A percentile compares a stretch with the other conserved stretches of the same genome.
phyloP scores from a whole-genome alignment of 192 early-diverging fungal species.

The Backusella tarrabulga region DNA sequence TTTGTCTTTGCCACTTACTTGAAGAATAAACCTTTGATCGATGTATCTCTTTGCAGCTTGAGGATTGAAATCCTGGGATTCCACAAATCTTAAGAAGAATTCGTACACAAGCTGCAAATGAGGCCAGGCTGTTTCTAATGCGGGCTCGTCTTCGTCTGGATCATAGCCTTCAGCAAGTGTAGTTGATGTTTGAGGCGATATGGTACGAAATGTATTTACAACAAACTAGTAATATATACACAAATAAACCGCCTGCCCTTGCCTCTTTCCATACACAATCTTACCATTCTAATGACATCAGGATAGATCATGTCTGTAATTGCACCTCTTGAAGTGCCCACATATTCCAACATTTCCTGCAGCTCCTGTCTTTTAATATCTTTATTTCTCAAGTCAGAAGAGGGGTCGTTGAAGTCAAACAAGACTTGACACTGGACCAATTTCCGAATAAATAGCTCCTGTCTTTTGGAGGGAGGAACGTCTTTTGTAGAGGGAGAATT shows the following conservation, averaged over 20 bases:
- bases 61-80: constrained; percentile 97
- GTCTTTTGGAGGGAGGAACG: constrained; percentile 77
- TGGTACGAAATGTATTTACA: constrained; percentile 92
- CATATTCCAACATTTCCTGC: constrained; percentile 92
- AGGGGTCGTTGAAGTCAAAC: constrained; percentile 95
- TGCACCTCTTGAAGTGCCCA: constrained; percentile 83
- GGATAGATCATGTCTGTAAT: constrained; percentile 92
- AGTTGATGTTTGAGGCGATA: constrained; percentile 95
- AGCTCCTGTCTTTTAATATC: constrained; percentile 94
- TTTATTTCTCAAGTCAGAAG: constrained; percentile 88
- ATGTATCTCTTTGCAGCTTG: constrained; percentile 97
- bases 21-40: constrained; percentile 92
- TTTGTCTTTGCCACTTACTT: constrained; percentile 48
- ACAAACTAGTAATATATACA: constrained; percentile 61
- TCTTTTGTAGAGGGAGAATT: constrained; percentile 45
- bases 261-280: background rate
- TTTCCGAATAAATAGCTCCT: constrained; percentile 89
- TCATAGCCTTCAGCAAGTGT: constrained; percentile 84
- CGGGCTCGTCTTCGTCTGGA: constrained; percentile 99
- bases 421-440: constrained; percentile 87
- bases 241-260: too few species aligned
- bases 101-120: constrained; percentile 98
- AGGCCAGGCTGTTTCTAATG: constrained; percentile 96
- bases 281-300: constrained; percentile 93
- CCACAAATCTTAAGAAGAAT: constrained; percentile 97